A percentile compares a stretch with the other conserved stretches of the same genome.
phyloP scores from a whole-genome alignment of 257 asterid species.

The Lycium ferocissimum region DNA sequence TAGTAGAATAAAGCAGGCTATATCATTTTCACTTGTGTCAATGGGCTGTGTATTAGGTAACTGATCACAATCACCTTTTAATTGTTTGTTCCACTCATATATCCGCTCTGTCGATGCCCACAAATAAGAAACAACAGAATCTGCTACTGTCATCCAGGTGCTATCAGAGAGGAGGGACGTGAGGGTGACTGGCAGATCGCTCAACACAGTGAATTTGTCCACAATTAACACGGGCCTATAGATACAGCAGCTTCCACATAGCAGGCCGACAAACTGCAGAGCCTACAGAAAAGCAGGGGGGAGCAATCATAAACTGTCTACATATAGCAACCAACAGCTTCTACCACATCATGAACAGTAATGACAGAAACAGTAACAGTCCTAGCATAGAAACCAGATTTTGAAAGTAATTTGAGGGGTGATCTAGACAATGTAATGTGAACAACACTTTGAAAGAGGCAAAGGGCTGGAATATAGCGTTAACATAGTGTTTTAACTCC shows the following conservation, averaged over 20 bases:
- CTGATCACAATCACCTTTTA: constrained; percentile 33
- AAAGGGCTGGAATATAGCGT: background rate
- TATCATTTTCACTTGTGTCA: constrained; percentile 56
- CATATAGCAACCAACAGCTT: constrained; percentile 12
- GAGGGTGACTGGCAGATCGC: constrained; percentile 78
- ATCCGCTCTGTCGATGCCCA: constrained; percentile 64
- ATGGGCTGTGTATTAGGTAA: constrained; percentile 48
- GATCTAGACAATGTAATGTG: constrained; percentile 8
- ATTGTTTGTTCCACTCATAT: constrained; percentile 54
- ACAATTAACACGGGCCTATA: constrained; percentile 73
- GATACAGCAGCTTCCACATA: constrained; percentile 78
- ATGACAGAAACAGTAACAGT: background rate
- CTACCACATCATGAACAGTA: background rate
- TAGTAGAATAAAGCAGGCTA: constrained; percentile 52
- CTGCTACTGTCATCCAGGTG: constrained; percentile 64
- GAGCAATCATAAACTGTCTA: background rate
- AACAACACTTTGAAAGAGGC: constrained; percentile 15
- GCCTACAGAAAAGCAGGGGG: constrained; percentile 55
- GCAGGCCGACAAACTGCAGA: constrained; percentile 73
- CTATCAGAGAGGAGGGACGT: constrained; percentile 58
- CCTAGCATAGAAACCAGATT: background rate
- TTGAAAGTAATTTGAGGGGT: background rate
- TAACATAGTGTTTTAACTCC: background rate
- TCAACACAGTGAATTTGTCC: constrained; percentile 62
- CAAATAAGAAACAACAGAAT: constrained; percentile 57